These are phyloP conservation scores for Strobilomyces confusus DNA, from an alignment of 768 basidiomycete genomes.

Conservation along the genomic window DNA sequence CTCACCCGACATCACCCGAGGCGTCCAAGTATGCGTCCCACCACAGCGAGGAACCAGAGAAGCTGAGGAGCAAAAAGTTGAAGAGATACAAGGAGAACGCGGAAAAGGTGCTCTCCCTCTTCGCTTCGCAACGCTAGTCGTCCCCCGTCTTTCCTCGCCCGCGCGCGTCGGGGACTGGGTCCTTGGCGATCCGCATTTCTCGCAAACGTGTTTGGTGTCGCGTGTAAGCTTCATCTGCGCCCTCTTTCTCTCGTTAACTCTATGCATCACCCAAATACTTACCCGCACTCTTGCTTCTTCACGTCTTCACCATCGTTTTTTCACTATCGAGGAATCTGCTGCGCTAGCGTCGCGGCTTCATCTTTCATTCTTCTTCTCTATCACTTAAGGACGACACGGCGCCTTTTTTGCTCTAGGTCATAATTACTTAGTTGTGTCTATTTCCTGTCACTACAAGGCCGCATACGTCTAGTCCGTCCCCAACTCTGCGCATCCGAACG, in stretches of 20 bases:
- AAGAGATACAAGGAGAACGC: conserved; percentile 87
- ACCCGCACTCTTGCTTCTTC: conserved; percentile 17
- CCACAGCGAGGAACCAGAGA: conserved; percentile 46
- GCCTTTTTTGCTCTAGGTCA: conserved; percentile 23
- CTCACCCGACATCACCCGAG: conserved; percentile 27
- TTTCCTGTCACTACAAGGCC: conserved; percentile 25
- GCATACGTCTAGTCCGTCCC: conserved; percentile 23
- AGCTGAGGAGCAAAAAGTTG: conserved; percentile 67
- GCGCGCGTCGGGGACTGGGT: conserved; percentile 22
- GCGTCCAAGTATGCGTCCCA: conserved; percentile 29
- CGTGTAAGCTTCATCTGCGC: conserved; percentile 19
- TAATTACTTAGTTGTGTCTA: conserved; percentile 25
- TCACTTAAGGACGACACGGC: conserved; percentile 27
- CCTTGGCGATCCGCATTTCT: conserved; percentile 18
- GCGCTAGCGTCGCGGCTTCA: conserved; percentile 22
- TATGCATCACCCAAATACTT: conserved; percentile 28
- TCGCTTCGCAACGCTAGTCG: conserved; percentile 63
- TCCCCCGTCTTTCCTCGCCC: conserved; percentile 4
- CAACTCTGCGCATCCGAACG: conserved; percentile 16
- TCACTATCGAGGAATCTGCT: conserved; percentile 16
- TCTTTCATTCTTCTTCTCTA: conserved; percentile 10
- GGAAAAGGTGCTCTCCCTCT: conserved; percentile 80
- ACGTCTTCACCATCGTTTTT: conserved; percentile 3
- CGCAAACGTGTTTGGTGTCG: conserved; percentile 15
- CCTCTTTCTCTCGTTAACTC: conserved; percentile 20